Evolutionary conservation across 2,329 filamentous ascomycete species (phyloP), one percentile per base, ranked within the genome.

Genomic region (Coniochaeta prunicola): DNA sequence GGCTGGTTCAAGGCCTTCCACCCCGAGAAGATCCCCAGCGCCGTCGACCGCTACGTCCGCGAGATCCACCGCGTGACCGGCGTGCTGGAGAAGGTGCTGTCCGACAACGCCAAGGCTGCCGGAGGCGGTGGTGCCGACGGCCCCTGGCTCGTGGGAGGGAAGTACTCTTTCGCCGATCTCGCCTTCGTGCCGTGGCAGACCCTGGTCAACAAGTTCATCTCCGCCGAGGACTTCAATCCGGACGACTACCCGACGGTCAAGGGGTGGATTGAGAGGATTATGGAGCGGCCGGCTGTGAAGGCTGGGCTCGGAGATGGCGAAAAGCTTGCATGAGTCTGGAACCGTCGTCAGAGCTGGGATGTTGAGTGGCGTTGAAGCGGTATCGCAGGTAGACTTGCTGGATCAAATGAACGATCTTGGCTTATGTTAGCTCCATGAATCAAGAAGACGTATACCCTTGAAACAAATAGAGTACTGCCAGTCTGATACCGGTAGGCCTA

Each of bases 1-100:
- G 63, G 58, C 8, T 75, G 74, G 72, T 78, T 79, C 66, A 48
- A 28, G 15, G 58, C 63, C 1, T 68, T 69, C 13, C 72, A 75
- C 36, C 38, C 53, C 0, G 61, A 65, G 45, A 61, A 64, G 55
- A n/a, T 65, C 15, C 61, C 48, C 2, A 58, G 53, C 0, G 63
- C 60, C 17, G 53, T 65, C n/a, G 62, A 65, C 17, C 60, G 64
- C 6, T 68, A 67, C 57, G 40, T 53, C 19, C 60, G 59, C 30
- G 64, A 68, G 59, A 60, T 65, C 62, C 62, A 59, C 57, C 64
- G 65, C 3, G 55, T 67, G 4, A 57, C 62, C 17, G 59, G 61
- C 4, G 65, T 68, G 10, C 17, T 38, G 10, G 36, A 38, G 10
- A 36, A 15, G 34, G 34, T 36, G 34, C 13, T 36, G 4, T n/a